Evolutionary conservation across 2,329 filamentous ascomycete genomes (phyloP).

Genomic region (Colletotrichum nymphaeae): DNA sequence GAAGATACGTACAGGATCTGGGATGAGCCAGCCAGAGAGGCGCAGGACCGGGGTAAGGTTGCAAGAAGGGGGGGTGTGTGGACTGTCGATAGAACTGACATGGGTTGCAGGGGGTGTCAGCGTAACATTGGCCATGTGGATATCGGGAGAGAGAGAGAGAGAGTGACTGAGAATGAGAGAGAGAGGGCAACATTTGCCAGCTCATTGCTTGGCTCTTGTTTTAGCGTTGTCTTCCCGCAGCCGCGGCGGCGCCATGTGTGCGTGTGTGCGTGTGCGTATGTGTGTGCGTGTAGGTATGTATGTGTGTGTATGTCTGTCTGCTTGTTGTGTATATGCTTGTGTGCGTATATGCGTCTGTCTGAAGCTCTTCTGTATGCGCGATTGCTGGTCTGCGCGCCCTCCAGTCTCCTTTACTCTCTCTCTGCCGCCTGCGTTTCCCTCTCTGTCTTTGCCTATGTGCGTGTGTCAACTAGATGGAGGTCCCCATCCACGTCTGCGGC

Average conservation of each 20-base stretch:
- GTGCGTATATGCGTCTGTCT: conserved; percentile 31
- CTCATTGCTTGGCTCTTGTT: conserved; percentile 26
- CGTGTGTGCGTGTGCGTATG: conserved; percentile 39
- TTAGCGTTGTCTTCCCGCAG: conserved; percentile 25
- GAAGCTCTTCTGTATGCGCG: conserved; percentile 22
- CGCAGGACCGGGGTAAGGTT: neutral
- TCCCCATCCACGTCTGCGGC: neutral
- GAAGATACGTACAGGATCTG: conserved; percentile 9
- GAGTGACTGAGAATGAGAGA: conserved; percentile 27
- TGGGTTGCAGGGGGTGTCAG: neutral
- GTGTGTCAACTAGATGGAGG: conserved; percentile 12
- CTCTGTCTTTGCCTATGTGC: neutral
- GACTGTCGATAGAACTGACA: conserved; percentile 1
- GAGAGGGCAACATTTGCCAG: conserved; percentile 5
- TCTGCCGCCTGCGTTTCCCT: neutral
- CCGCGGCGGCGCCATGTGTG: conserved; percentile 32
- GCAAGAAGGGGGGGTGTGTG: conserved; percentile 12
- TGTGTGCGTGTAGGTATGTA: conserved; percentile 32
- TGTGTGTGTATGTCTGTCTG: conserved; percentile 39
- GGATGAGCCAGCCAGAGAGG: neutral
- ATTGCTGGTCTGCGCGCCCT: conserved; percentile 1
- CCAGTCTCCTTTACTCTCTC: neutral
- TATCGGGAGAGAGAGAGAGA: conserved; percentile 35
- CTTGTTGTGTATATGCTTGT: conserved; percentile 37
- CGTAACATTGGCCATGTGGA: conserved; percentile 27